Base-by-base conservation (phyloP, 441 rosid genomes). In the Aleurites moluccanus region DNA sequence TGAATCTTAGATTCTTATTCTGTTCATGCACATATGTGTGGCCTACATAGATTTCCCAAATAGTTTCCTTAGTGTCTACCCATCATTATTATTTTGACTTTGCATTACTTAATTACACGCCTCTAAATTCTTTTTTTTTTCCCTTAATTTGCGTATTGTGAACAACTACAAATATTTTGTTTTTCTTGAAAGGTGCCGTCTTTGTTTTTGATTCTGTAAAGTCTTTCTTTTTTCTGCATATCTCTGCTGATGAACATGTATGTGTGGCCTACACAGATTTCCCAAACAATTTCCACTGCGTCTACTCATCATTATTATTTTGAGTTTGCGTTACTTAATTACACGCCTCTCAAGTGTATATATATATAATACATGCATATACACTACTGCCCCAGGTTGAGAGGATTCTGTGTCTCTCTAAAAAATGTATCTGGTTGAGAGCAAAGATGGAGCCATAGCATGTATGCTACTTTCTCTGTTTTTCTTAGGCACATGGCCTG, bases 401-500 rank as follows among this genome's bases (percentile, higher is more conserved):
- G 76, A 64, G 65, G 64, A 25, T 42, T 62, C 1, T 72, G 55
- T 10, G 3, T 57, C 20, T 50, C 62, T 81, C 53, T 63, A 78
- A 85, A 35, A 76, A 33, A 94, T 94, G 94, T 92, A 85, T 82
- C 16, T 89, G 66, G 84, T 94, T 73, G 96, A 91, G 83, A 91
- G 95, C 85, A 89, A 88, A 83, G 97, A 83, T 70, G 97, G 95
- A 56, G 97, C 97, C 44, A 89, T 94, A 52, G 77, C 73, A 10
- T 94, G 98, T 71, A 92, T 92, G 92, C 83, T 94, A 64, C 76
- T 94, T 25, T 85, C 98, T 69, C 79, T 94, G 35, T 79, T 88
- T 76, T 91, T 90, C 82, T 79, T 94, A 76, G 97, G 98, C 15
- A 91, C 97, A 73, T 94, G 97, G 97, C 97, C 97, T 72, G 97